These are phyloP conservation scores for Leccinum arenicola DNA, from an alignment of 768 basidiomycete species.

Conservation along the genomic window DNA sequence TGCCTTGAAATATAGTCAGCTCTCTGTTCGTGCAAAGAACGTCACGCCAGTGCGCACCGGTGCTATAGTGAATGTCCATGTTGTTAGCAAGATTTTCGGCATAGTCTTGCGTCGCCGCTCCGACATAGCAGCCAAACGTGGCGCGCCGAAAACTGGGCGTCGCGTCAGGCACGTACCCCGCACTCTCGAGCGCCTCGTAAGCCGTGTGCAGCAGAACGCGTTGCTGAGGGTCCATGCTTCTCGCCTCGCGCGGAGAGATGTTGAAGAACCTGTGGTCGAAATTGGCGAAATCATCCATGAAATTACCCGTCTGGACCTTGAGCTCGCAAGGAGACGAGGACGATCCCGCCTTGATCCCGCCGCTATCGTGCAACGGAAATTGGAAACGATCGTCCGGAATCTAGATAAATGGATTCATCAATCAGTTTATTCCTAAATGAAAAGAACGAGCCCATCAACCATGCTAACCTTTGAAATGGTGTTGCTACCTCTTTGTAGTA, in stretches of 20 bases:
- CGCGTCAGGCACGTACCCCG: conserved; percentile 64
- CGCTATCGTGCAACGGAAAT: conserved; percentile 37
- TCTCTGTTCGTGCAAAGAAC: neutral
- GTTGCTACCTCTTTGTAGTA: conserved; percentile 55
- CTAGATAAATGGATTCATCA: conserved; percentile 33
- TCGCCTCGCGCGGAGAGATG: conserved; percentile 71
- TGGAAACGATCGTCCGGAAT: conserved; percentile 61
- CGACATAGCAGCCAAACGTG: conserved; percentile 63
- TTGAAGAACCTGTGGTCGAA: conserved; percentile 75
- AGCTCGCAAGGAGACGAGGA: conserved; percentile 37
- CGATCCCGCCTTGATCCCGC: conserved; percentile 15
- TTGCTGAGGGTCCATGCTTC: conserved; percentile 76
- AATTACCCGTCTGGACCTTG: conserved; percentile 60
- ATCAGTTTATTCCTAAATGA: neutral
- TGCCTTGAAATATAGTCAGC: conserved; percentile 40
- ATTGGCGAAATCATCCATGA: conserved; percentile 50
- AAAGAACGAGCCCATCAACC: neutral
- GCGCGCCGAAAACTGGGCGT: conserved; percentile 51
- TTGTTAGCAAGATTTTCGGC: conserved; percentile 58
- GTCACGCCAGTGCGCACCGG: conserved; percentile 40
- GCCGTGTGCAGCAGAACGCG: conserved; percentile 64
- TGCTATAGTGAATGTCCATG: conserved; percentile 69
- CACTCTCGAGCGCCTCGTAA: conserved; percentile 65
- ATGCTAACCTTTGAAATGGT: conserved; percentile 52
- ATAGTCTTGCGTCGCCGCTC: conserved; percentile 71